Base-by-base conservation (phyloP, 2,329 filamentous ascomycete genomes). In the Cladosporium sp. region DNA sequence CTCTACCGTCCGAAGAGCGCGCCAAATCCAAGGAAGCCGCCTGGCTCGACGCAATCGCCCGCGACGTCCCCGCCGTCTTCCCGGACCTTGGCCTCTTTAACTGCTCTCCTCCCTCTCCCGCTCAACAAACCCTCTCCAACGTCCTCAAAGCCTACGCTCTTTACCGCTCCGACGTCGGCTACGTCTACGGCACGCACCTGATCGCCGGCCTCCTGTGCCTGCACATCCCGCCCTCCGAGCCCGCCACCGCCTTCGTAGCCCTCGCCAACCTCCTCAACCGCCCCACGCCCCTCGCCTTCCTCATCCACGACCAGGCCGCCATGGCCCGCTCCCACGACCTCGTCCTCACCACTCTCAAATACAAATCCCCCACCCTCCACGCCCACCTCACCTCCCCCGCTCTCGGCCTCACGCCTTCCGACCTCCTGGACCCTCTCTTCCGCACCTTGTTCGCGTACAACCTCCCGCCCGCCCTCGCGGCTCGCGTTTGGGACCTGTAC, bases 111-210 rank as follows among this genome's bases (percentile, higher is more conserved):
- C 79, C 75, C 72, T 83, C 80, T 0, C 86, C 87, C 1, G 72
- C 91, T 9, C 81, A 91, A 64, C 74, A 82, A 53, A 76, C 79
- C 35, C 73, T 93, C 31, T 73, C 86, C 14, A 83, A 92, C 64
- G 81, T 93, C 9, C 75, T 92, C 55, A 83, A 83, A 62, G 89
- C 88, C 6, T 92, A 92, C 68, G 78, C 84, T 51, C 86, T 89
- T 80, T 93, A 93, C 69, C 80, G 88, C 56, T 85, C 83, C 59
- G 88, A 93, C 65, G 86, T 92, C 62, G 86, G 87, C 57, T 90
- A 89, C 63, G 78, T 88, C 53, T 77, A 79, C 56, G 86, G 87
- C 50, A 87, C 85, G 59, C 87, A 89, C 65, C 84, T 88, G 69
- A 76, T 85, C 58, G 86, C 87, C 1, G 88, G 84, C 0, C 73